Evolutionary conservation across 108 stramenopile species (phyloP).

Genomic region (Bacterosira constricta): DNA sequence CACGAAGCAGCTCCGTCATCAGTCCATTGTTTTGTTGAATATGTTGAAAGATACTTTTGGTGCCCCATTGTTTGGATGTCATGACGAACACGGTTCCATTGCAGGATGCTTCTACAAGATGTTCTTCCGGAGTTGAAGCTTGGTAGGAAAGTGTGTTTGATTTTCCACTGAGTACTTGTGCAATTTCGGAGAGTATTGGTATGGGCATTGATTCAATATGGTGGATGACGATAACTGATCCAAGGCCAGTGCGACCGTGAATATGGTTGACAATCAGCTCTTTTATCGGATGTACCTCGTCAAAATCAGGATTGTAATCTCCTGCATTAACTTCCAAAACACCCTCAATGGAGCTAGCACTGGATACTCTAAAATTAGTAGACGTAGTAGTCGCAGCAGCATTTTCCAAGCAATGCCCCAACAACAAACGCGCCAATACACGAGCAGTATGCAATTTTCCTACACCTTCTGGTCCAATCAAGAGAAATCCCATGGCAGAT

Average conservation of each 20-base stretch:
- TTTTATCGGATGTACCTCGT: conserved; percentile 1
- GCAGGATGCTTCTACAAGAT: conserved; percentile 15
- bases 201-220: conserved; percentile 35
- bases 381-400: no score
- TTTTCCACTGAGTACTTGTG: conserved; percentile 25
- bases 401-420: conserved; percentile 28
- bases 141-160: conserved; percentile 18
- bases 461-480: conserved; percentile 36
- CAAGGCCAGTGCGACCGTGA: conserved; percentile 15
- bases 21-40: conserved; percentile 31
- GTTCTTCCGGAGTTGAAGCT: neutral
- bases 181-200: conserved; percentile 18
- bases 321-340: conserved; percentile 21
- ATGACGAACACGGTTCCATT: conserved; percentile 45
- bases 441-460: conserved; percentile 33
- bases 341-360: neutral
- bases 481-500: conserved; percentile 34
- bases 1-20: conserved; percentile 8
- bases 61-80: conserved; percentile 47
- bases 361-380: no score
- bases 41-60: conserved; percentile 32
- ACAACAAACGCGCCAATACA: conserved; percentile 17
- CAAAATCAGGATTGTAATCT: neutral
- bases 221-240: conserved; percentile 40
- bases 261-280: conserved; percentile 36